Conservation (phyloP, 164 flowering plant genomes). For the Warburgia ugandensis region DNA sequence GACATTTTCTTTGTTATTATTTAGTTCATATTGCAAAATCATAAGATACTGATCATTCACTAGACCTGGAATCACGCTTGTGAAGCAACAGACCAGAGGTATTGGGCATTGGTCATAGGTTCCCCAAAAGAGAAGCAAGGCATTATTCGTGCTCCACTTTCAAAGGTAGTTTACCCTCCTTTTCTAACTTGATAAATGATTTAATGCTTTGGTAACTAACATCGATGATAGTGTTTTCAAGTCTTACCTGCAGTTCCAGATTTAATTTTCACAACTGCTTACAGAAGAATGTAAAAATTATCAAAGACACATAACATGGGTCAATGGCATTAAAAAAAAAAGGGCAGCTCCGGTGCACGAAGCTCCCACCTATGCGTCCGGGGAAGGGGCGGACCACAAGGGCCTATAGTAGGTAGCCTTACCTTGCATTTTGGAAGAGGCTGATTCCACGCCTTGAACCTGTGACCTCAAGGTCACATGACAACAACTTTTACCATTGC, state of each 20-base stretch:
- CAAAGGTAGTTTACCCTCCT: conserved; percentile 47
- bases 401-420: too few relatives aligned
- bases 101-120: conserved; percentile 96
- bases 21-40: not conserved
- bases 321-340: not conserved
- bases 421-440: too few relatives aligned
- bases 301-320: not conserved
- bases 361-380: too few relatives aligned
- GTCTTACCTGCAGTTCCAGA: too few relatives aligned
- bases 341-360: too few relatives aligned
- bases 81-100: conserved; percentile 54
- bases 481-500: too few relatives aligned
- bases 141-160: conserved; percentile 56
- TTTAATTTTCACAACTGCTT: not conserved
- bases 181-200: not conserved
- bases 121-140: conserved; percentile 80
- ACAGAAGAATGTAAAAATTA: not conserved
- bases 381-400: too few relatives aligned
- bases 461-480: too few relatives aligned
- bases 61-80: conserved; percentile 74
- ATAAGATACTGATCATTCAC: conserved; percentile 8
- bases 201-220: not conserved
- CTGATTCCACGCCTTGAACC: too few relatives aligned
- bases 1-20: not conserved
- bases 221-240: too few relatives aligned